A percentile compares a stretch with the other conserved stretches of the same genome.
These are phyloP conservation scores for Calonectria henricotiae DNA, from an alignment of 2,329 filamentous ascomycete genomes.

Conservation along the genomic window DNA sequence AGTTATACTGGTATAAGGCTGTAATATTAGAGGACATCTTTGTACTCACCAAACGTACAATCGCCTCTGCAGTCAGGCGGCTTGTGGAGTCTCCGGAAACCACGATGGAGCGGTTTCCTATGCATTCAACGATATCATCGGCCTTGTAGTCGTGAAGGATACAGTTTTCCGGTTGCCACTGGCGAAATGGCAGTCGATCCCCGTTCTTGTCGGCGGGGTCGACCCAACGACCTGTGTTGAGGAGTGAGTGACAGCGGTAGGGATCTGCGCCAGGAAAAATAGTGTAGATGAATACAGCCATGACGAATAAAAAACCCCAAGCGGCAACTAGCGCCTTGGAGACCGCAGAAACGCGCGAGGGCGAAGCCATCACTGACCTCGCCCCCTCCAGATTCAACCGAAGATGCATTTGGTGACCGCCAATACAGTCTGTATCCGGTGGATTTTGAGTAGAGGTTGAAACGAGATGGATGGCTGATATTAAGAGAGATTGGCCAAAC, in stretches of 20 bases:
- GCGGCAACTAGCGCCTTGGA: background rate
- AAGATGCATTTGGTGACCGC: background rate
- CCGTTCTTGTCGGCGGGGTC: slow-evolving; percentile 53
- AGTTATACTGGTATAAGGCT: background rate
- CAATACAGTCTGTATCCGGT: no score
- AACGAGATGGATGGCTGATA: no score
- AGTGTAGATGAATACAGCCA: background rate
- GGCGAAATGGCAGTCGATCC: slow-evolving; percentile 57
- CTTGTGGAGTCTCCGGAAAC: slow-evolving; percentile 74
- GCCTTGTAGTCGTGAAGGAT: slow-evolving; percentile 71
- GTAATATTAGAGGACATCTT: background rate
- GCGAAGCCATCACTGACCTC: background rate
- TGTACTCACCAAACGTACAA: slow-evolving; percentile 19
- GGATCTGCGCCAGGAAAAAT: slow-evolving; percentile 58
- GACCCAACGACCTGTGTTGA: slow-evolving; percentile 68
- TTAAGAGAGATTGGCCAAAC: no score
- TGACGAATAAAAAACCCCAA: background rate
- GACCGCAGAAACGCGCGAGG: background rate
- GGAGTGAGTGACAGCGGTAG: slow-evolving; percentile 68
- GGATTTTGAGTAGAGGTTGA: no score
- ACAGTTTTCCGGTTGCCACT: slow-evolving; percentile 74
- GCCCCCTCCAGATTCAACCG: background rate
- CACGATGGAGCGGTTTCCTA: slow-evolving; percentile 66
- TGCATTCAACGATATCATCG: slow-evolving; percentile 67
- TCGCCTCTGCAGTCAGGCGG: slow-evolving; percentile 70